phyloP scores from a whole-genome alignment of 73 alveolate genomes.

The Paramecium sexaurelia region DNA sequence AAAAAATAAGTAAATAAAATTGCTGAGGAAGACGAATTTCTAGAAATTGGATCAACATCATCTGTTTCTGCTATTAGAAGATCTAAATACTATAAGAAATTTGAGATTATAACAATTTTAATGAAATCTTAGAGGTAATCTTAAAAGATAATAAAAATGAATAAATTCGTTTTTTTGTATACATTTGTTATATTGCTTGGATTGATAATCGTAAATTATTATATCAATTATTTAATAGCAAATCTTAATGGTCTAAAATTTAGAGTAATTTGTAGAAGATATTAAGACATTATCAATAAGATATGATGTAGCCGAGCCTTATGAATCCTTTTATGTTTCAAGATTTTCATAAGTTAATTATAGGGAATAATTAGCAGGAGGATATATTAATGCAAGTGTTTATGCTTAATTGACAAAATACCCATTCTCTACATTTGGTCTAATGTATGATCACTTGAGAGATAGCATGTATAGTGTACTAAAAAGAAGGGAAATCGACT shows the following conservation, averaged over 20 bases:
- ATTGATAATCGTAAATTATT: not conserved
- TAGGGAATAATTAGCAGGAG: not conserved
- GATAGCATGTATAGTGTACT: not conserved
- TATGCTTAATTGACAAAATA: not conserved
- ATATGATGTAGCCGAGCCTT: not conserved
- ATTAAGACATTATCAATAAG: not conserved
- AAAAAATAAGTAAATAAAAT: not conserved
- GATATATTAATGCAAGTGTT: not conserved
- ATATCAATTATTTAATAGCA: not conserved
- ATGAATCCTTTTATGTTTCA: not conserved
- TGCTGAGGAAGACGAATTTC: not conserved
- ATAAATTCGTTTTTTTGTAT: not conserved
- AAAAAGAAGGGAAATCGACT: not conserved
- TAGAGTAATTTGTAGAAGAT: not conserved
- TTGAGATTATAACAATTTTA: not conserved
- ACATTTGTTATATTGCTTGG: not conserved
- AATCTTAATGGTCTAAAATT: not conserved
- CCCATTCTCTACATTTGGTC: not conserved
- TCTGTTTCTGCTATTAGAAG: not conserved
- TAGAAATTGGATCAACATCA: not conserved
- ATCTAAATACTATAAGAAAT: constrained; percentile 10
- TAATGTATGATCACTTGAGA: not conserved
- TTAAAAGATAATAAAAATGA: not conserved
- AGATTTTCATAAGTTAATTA: not conserved
- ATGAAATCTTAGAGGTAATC: not conserved